A percentile compares a stretch with the other conserved stretches of the same genome.
Conservation (phyloP, 2,329 filamentous ascomycete species). For the Ophiostoma australiae region DNA sequence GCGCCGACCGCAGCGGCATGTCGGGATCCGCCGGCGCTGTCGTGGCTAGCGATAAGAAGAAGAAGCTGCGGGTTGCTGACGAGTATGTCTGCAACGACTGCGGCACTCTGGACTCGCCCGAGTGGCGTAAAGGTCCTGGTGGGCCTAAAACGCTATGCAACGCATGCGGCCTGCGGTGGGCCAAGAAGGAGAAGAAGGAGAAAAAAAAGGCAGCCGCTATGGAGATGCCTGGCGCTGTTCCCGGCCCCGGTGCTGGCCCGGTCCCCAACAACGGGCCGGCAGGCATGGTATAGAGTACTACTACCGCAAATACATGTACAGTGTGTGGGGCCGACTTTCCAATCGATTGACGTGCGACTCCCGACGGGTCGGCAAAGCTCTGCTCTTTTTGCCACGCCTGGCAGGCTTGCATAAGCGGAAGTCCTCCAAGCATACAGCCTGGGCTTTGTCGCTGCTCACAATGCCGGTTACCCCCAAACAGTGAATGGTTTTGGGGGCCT, state of each 20-base stretch:
- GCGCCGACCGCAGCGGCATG: constrained; percentile 59
- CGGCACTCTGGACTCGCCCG: constrained; percentile 85
- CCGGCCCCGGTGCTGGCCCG: not conserved
- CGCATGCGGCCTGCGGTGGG: constrained; percentile 76
- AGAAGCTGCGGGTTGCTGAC: constrained; percentile 75
- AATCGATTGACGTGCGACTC: not conserved
- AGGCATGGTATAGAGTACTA: not conserved
- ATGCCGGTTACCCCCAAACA: no score
- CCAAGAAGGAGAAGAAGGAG: constrained; percentile 75
- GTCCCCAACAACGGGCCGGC: not conserved
- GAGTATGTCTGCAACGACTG: constrained; percentile 97
- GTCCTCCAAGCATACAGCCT: no score
- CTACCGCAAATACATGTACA: not conserved
- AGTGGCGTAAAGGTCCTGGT: constrained; percentile 91
- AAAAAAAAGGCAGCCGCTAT: constrained; percentile 31
- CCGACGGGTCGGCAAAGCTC: not conserved
- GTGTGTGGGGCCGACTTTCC: not conserved
- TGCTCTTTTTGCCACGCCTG: no score
- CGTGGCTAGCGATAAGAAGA: constrained; percentile 62
- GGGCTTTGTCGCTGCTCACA: no score
- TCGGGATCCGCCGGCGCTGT: not conserved
- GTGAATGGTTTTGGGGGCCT: no score
- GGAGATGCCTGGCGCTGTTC: not conserved
- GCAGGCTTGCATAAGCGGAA: no score
- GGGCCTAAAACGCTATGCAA: constrained; percentile 95